Conservation (phyloP, 306 rosid species). For the Neltuma alba region DNA sequence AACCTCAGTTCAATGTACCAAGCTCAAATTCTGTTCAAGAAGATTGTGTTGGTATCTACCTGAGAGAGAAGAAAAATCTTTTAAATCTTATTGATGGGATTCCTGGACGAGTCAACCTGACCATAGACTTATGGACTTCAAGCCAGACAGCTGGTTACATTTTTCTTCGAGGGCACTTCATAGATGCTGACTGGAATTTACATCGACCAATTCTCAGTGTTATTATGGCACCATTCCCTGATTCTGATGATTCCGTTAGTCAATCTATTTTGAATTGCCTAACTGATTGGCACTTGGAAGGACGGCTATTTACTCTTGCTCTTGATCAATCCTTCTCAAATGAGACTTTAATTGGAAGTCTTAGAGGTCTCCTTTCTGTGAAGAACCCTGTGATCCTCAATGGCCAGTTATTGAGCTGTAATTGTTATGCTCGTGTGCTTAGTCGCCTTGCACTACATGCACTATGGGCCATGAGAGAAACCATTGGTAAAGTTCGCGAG, state of each 20-base stretch:
- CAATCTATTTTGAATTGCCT: slow-evolving; percentile 66
- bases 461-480: slow-evolving; percentile 51
- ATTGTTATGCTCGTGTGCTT: slow-evolving; percentile 86
- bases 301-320: slow-evolving; percentile 62
- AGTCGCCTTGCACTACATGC: slow-evolving; percentile 68
- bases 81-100: slow-evolving; percentile 60
- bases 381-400: slow-evolving; percentile 70
- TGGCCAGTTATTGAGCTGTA: slow-evolving; percentile 75
- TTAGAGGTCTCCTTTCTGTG: slow-evolving; percentile 68
- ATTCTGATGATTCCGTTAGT: slow-evolving; percentile 58
- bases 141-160: slow-evolving; percentile 66
- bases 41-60: slow-evolving; percentile 61
- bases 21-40: slow-evolving; percentile 53
- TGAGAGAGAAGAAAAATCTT: slow-evolving; percentile 67
- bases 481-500: slow-evolving; percentile 68
- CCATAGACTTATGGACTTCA: slow-evolving; percentile 80
- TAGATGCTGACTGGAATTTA: slow-evolving; percentile 77
- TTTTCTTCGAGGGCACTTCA: slow-evolving; percentile 79
- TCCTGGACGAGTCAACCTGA: slow-evolving; percentile 80
- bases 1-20: slow-evolving; percentile 68
- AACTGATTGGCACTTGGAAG: slow-evolving; percentile 83
- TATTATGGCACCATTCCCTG: slow-evolving; percentile 61
- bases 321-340: slow-evolving; percentile 67
- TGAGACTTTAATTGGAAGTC: slow-evolving; percentile 58
- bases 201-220: slow-evolving; percentile 79